phyloP scores from a whole-genome alignment of 176 grass and related monocot species.

The Canna indica region DNA sequence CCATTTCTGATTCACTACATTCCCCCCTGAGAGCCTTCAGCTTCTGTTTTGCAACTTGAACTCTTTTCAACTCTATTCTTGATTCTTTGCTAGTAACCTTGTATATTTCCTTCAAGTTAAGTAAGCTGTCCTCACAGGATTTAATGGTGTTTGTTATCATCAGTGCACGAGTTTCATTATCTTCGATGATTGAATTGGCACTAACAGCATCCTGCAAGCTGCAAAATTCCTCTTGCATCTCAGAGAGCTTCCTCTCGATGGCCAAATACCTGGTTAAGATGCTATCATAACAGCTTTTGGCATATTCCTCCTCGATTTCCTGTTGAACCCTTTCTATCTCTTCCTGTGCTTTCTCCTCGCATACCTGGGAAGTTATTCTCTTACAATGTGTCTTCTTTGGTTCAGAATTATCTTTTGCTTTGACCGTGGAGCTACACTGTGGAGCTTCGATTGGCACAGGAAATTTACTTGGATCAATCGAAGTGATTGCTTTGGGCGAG shows the following conservation, averaged over 20 bases:
- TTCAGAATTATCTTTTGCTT: conserved; percentile 14
- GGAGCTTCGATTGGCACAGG: conserved; percentile 32
- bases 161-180: conserved; percentile 71
- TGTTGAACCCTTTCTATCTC: conserved; percentile 77
- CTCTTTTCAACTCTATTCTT: conserved; percentile 39
- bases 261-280: conserved; percentile 52
- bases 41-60: conserved; percentile 45
- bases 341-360: conserved; percentile 56
- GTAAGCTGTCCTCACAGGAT: conserved; percentile 72
- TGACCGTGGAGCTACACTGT: conserved; percentile 25
- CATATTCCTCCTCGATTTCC: conserved; percentile 71
- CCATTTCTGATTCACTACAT: conserved; percentile 12
- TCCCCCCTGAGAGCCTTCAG: conserved; percentile 51
- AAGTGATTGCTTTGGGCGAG: conserved; percentile 29
- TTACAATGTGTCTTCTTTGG: conserved; percentile 41
- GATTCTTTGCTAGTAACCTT: conserved; percentile 47
- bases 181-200: conserved; percentile 54
- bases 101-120: conserved; percentile 51
- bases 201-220: conserved; percentile 67
- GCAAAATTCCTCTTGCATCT: conserved; percentile 63
- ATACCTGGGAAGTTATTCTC: conserved; percentile 41
- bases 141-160: conserved; percentile 73
- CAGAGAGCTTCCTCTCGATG: conserved; percentile 56
- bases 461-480: conserved; percentile 44
- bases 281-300: conserved; percentile 64